Conservation (phyloP, 1,284 basidiomycete genomes). For the Sporisorium exsertum region DNA sequence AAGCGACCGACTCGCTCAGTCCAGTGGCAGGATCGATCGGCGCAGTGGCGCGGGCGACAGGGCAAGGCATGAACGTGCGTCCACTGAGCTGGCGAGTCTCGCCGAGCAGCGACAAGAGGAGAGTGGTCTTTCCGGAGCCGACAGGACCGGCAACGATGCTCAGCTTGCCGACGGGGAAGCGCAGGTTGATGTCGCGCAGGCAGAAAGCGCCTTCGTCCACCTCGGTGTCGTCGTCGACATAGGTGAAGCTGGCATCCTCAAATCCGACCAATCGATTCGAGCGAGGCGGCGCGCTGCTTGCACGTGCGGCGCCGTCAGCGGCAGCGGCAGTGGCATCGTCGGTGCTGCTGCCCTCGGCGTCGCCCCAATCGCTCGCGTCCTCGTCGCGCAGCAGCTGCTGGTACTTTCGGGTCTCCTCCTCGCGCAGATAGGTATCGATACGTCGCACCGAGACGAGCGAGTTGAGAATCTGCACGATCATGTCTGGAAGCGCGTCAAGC, state of each 20-base stretch:
- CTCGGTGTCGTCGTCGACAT: conserved; percentile 60
- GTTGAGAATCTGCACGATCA: conserved; percentile 71
- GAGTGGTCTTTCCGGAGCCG: conserved; percentile 72
- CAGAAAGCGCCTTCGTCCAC: conserved; percentile 68
- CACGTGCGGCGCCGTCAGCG: neutral
- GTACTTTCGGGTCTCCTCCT: conserved; percentile 74
- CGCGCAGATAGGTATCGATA: conserved; percentile 72
- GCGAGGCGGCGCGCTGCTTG: conserved; percentile 2
- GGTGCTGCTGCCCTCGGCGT: conserved; percentile 43
- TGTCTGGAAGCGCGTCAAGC: conserved; percentile 63
- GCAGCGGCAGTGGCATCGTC: conserved; percentile 1
- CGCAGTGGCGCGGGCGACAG: conserved; percentile 69
- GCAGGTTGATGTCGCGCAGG: conserved; percentile 73
- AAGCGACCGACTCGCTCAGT: conserved; percentile 81
- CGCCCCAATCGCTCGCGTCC: conserved; percentile 59
- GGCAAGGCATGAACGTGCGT: conserved; percentile 73
- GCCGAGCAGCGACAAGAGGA: conserved; percentile 75
- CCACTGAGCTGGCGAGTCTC: conserved; percentile 73
- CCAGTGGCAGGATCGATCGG: conserved; percentile 73
- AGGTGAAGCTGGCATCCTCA: conserved; percentile 71
- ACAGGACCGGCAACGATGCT: conserved; percentile 77
- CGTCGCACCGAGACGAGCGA: conserved; percentile 67
- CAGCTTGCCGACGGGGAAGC: conserved; percentile 74
- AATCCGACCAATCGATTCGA: conserved; percentile 71
- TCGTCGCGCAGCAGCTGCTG: conserved; percentile 70